Evolutionary conservation across 2,329 filamentous ascomycete genomes (phyloP).

Genomic region (Aspergillus pseudotamarii): DNA sequence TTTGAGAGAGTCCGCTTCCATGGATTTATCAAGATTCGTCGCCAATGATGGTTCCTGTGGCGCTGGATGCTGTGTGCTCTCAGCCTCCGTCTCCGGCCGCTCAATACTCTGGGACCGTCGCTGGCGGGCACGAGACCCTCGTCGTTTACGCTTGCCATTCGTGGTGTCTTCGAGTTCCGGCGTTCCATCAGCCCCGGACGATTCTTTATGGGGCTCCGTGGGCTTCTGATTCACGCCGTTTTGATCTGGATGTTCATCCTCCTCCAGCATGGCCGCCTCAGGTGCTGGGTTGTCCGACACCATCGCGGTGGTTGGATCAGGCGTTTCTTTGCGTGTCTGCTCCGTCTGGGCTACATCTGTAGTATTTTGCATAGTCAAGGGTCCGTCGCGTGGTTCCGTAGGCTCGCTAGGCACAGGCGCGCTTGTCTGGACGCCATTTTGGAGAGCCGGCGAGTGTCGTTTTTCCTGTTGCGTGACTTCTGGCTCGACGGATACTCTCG

Average conservation of each 20-base stretch:
- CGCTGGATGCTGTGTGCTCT: not conserved
- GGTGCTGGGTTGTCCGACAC: not conserved
- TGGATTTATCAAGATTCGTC: not conserved
- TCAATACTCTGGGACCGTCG: slow-evolving; percentile 4
- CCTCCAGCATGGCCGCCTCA: not conserved
- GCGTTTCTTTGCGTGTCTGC: not conserved
- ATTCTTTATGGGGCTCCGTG: slow-evolving; percentile 1
- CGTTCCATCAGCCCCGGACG: slow-evolving; percentile 9
- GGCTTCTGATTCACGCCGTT: not conserved
- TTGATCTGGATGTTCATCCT: not conserved
- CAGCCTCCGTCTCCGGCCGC: not conserved
- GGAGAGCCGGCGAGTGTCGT: not conserved
- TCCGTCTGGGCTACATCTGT: not conserved
- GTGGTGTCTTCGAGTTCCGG: slow-evolving; percentile 9
- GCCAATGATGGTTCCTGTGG: not conserved
- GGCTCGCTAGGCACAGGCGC: not conserved
- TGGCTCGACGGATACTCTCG: slow-evolving; percentile 11
- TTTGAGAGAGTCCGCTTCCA: not conserved
- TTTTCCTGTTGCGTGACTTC: slow-evolving; percentile 4
- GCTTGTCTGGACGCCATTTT: slow-evolving; percentile 10
- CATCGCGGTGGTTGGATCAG: not conserved
- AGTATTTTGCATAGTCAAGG: not conserved
- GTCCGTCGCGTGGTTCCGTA: slow-evolving; percentile 2
- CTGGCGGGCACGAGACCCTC: slow-evolving; percentile 3
- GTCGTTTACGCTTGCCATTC: slow-evolving; percentile 13